Evolutionary conservation across 768 basidiomycete species (phyloP).

Genomic region (Boletus coccyginus): DNA sequence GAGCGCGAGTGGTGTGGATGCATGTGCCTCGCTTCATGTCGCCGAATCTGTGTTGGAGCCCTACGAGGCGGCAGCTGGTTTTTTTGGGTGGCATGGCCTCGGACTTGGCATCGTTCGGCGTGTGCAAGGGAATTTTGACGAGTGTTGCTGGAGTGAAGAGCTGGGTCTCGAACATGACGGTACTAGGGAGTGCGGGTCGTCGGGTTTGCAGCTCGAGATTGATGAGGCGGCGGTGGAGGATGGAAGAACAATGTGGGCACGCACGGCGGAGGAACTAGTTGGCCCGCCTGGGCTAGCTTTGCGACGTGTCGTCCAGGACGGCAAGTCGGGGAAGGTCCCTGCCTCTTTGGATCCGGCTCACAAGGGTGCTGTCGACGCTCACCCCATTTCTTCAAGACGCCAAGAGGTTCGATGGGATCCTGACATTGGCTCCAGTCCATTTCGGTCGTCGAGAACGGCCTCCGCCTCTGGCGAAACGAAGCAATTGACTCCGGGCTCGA

Average conservation of each 20-base stretch:
- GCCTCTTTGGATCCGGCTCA: neutral
- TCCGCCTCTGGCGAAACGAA: neutral
- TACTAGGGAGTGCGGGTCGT: neutral
- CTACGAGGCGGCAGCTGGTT: conserved; percentile 28
- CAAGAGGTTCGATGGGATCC: conserved; percentile 16
- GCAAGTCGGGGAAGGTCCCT: neutral
- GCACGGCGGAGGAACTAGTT: conserved; percentile 19
- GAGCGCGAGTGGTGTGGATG: neutral
- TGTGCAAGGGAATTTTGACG: neutral
- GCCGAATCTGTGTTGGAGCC: conserved; percentile 23
- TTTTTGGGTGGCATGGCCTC: conserved; percentile 30
- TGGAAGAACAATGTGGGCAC: conserved; percentile 20
- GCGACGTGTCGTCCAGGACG: neutral
- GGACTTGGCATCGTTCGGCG: conserved; percentile 10
- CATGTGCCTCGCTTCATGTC: conserved; percentile 3
- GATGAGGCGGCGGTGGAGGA: conserved; percentile 25
- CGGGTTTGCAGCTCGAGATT: conserved; percentile 10
- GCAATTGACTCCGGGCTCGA: neutral
- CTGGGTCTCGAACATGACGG: neutral
- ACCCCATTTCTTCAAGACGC: neutral
- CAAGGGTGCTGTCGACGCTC: neutral
- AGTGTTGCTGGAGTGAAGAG: neutral
- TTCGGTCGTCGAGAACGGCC: neutral
- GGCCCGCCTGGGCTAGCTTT: conserved; percentile 15
- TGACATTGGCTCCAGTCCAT: neutral